Evolutionary conservation across 306 rosid genomes (phyloP).

Genomic region (Bauhinia variegata): DNA sequence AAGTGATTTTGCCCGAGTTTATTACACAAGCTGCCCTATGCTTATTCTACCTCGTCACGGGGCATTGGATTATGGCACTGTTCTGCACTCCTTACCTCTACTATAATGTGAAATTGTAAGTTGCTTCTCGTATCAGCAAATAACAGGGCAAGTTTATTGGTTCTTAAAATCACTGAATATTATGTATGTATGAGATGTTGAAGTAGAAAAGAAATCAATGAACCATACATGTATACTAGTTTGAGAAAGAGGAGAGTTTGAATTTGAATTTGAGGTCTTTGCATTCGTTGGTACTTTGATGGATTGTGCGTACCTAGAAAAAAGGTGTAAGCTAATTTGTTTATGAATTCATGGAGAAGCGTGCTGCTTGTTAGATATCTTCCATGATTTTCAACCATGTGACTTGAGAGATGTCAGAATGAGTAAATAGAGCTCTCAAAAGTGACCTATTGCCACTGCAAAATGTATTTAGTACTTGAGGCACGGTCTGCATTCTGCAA

Average conservation of each 20-base stretch:
- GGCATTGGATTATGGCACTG: constrained; percentile 87
- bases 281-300: constrained; percentile 3
- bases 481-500: not conserved
- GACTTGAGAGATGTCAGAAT: constrained; percentile 3
- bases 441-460: constrained; percentile 4
- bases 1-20: constrained; percentile 73
- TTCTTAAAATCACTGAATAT: constrained; percentile 11
- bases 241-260: no score
- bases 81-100: constrained; percentile 71
- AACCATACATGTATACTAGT: no score
- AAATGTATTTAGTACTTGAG: constrained; percentile 16
- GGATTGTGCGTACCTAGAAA: constrained; percentile 7
- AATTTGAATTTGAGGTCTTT: not conserved
- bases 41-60: constrained; percentile 63
- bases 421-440: constrained; percentile 19
- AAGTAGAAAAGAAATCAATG: not conserved
- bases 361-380: not conserved
- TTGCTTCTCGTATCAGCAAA: constrained; percentile 23
- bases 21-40: constrained; percentile 59
- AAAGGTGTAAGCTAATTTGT: not conserved
- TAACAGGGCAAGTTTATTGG: constrained; percentile 14
- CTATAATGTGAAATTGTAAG: constrained; percentile 74
- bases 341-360: constrained; percentile 14
- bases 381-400: not conserved
- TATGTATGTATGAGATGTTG: constrained; percentile 13